Evolutionary conservation across 2,329 filamentous ascomycete species (phyloP), one percentile per base, ranked within the genome.

Genomic region (Zopfia rhizophila): DNA sequence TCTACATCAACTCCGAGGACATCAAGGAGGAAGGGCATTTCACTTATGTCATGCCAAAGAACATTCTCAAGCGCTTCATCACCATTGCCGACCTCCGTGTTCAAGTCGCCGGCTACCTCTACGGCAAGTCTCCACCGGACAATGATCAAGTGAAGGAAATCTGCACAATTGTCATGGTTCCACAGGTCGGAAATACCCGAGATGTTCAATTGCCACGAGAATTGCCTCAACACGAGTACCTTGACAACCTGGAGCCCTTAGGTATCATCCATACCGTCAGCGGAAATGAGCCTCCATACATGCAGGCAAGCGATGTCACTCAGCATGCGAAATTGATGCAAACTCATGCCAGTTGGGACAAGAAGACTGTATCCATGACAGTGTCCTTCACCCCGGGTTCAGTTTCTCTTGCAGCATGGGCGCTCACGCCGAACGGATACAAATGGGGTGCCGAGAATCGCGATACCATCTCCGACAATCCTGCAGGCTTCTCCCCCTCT

Each of bases 21-120:
- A 89, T 93, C 56, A 89, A 91, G 41, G 84, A 94, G 55, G 91
- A 96, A 49, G 90, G 92, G 27, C 82, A 86, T 63, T 88, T 90
- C 67, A 99, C 93, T 1, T 99, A 97, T 65, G 90, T 99, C 64
- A 97, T 99, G 90, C 94, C 94, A 1, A 99, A 97, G 83, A 99
- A 99, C 72, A 88, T 99, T 36, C 82, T 99, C 63, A 97, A 96
- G 82, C 90, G 91, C 56, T 99, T 99, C 80, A 97, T 99, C 76
- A 94, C 90, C 17, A 95, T 99, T 66, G 89, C 94, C 33, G 94
- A 99, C 77, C 83, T 99, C 44, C 89, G 95, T 35, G 92, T 97
- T 11, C 94, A 99, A 74, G 92, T 99, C 37, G 92, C 93, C 12
- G 94, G 92, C 1, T 99, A 96, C 70, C 82, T 99, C 1, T 99